A percentile compares a stretch with the other conserved stretches of the same genome.
These are phyloP conservation scores for Liriodendron chinense DNA, from an alignment of 164 flowering plant genomes.

Conservation along the genomic window DNA sequence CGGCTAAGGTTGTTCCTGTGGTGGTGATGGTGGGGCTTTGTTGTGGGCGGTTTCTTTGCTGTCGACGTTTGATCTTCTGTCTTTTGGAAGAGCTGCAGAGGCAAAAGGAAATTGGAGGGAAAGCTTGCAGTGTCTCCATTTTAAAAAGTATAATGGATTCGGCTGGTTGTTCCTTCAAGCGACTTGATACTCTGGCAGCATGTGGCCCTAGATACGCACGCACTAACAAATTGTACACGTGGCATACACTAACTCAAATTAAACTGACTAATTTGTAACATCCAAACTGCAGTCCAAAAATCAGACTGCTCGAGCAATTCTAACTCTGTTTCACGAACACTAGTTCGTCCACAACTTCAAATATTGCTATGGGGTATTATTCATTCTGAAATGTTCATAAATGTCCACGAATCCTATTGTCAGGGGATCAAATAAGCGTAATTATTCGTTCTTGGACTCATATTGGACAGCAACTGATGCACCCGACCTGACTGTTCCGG, in stretches of 20 bases:
- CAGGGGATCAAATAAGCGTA: too few species aligned
- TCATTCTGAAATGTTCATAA: too few species aligned
- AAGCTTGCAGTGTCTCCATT: conserved; percentile 4
- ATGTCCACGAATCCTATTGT: too few species aligned
- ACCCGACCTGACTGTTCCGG: too few species aligned
- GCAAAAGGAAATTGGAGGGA: not conserved
- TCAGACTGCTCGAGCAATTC: too few species aligned
- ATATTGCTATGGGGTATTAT: too few species aligned
- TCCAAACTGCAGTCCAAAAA: too few species aligned
- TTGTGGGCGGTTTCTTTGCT: conserved; percentile 9
- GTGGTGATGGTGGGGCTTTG: not conserved
- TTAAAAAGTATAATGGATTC: too few species aligned
- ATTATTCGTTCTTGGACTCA: too few species aligned
- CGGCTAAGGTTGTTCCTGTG: not conserved
- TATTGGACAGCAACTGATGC: too few species aligned
- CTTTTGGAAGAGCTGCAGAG: conserved; percentile 15
- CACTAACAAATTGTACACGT: not conserved
- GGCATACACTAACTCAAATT: not conserved
- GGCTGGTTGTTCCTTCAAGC: not conserved
- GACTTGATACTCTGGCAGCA: not conserved
- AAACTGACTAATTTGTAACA: not conserved
- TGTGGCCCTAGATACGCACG: not conserved
- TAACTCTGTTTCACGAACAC: too few species aligned
- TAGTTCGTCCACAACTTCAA: too few species aligned
- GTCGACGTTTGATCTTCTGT: conserved; percentile 22